A percentile compares a stretch with the other conserved stretches of the same genome.
Conservation (phyloP, 2,329 filamentous ascomycete species). For the Aspergillus felis region DNA sequence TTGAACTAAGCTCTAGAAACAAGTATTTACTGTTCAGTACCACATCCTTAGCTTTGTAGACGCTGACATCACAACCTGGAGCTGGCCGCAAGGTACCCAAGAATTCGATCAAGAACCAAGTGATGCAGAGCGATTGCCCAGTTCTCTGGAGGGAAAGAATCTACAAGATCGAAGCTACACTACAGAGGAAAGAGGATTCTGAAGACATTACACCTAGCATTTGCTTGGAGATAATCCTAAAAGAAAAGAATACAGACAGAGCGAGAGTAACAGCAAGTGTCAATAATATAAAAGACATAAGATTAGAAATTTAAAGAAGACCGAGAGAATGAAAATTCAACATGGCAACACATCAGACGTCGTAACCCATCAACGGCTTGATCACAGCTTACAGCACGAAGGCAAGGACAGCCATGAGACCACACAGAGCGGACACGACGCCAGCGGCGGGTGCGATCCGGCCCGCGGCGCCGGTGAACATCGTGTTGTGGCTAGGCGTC, state of each 20-base stretch:
- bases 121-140: no score
- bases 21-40: neutral
- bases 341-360: neutral
- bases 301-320: neutral
- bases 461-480: slow-evolving; percentile 25
- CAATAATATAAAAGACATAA: neutral
- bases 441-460: slow-evolving; percentile 16
- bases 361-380: neutral
- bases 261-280: neutral
- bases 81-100: neutral
- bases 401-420: slow-evolving; percentile 24
- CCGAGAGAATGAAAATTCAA: neutral
- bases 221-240: neutral
- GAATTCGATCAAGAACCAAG: no score
- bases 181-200: neutral
- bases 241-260: neutral
- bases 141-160: no score
- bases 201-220: neutral
- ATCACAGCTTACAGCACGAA: slow-evolving; percentile 28
- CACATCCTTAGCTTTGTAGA: no score
- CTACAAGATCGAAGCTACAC: neutral
- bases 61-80: no score
- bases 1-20: neutral
- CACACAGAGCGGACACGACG: slow-evolving; percentile 19
- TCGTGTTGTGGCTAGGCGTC: slow-evolving; percentile 31